phyloP scores from a whole-genome alignment of 164 flowering plant genomes.

The Berberis thunbergii region DNA sequence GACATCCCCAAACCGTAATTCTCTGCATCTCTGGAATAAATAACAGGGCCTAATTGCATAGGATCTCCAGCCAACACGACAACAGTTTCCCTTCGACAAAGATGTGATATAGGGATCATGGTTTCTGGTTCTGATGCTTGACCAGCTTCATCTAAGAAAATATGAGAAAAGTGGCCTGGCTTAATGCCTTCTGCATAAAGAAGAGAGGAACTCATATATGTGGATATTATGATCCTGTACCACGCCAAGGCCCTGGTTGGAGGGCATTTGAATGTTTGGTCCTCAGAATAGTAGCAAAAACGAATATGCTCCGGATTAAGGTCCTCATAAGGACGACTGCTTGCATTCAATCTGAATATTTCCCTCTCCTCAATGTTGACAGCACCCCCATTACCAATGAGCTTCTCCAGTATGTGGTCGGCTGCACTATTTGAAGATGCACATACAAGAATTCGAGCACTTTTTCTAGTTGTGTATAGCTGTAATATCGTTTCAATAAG shows the following conservation, averaged over 20 bases:
- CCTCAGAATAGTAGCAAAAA: slow-evolving; percentile 52
- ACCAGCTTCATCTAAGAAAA: slow-evolving; percentile 94
- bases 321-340: slow-evolving; percentile 58
- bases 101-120: slow-evolving; percentile 66
- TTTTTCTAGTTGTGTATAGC: slow-evolving; percentile 31
- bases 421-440: slow-evolving; percentile 95
- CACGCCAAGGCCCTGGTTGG: slow-evolving; percentile 33
- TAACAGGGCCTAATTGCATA: slow-evolving; percentile 83
- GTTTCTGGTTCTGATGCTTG: slow-evolving; percentile 98
- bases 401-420: slow-evolving; percentile 62
- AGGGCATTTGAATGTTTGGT: slow-evolving; percentile 54
- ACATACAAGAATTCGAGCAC: slow-evolving; percentile 60
- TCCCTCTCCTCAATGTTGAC: slow-evolving; percentile 32
- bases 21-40: slow-evolving; percentile 65
- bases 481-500: slow-evolving; percentile 82
- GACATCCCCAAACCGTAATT: slow-evolving; percentile 67
- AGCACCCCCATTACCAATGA: slow-evolving; percentile 25
- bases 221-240: slow-evolving; percentile 67
- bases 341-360: slow-evolving; percentile 78
- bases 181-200: slow-evolving; percentile 61
- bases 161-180: slow-evolving; percentile 71
- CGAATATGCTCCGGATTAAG: slow-evolving; percentile 35
- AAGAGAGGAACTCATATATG: slow-evolving; percentile 72
- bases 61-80: slow-evolving; percentile 97
- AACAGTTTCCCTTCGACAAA: slow-evolving; percentile 44